Evolutionary conservation across 2,329 filamentous ascomycete genomes (phyloP).

Genomic region (Karstenula rhodostoma): DNA sequence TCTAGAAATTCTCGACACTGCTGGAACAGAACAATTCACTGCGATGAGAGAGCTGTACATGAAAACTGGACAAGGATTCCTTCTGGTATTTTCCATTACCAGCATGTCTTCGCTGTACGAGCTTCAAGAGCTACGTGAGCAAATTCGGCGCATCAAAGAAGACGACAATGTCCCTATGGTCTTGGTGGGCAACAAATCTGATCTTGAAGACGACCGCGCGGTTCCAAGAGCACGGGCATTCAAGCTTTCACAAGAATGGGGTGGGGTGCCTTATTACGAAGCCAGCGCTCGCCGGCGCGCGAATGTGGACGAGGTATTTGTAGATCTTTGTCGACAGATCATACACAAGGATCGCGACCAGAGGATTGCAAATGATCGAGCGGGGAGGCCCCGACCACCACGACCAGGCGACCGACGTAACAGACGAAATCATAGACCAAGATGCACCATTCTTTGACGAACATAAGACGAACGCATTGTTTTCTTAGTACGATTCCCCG

Average conservation of each 20-base stretch:
- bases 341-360: slow-evolving; percentile 71
- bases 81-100: slow-evolving; percentile 91
- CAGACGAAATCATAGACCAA: slow-evolving; percentile 7
- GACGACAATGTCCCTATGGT: slow-evolving; percentile 84
- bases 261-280: slow-evolving; percentile 88
- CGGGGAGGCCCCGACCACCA: slow-evolving; percentile 1
- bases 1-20: slow-evolving; percentile 90
- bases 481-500: slow-evolving; percentile 11
- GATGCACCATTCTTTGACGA: slow-evolving; percentile 9
- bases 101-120: slow-evolving; percentile 84
- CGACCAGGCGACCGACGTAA: slow-evolving; percentile 7
- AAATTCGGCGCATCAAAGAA: slow-evolving; percentile 91
- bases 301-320: slow-evolving; percentile 90
- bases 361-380: slow-evolving; percentile 35
- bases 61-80: slow-evolving; percentile 91
- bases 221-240: slow-evolving; percentile 83
- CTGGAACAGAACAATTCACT: slow-evolving; percentile 88
- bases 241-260: slow-evolving; percentile 85
- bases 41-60: slow-evolving; percentile 68
- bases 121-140: slow-evolving; percentile 80
- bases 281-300: slow-evolving; percentile 82
- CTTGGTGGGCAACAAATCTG: slow-evolving; percentile 84
- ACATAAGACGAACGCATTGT: slow-evolving; percentile 1
- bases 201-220: slow-evolving; percentile 83
- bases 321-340: slow-evolving; percentile 85